Evolutionary conservation across 139 green algal species (phyloP).

Genomic region (Chlorella sp.): DNA sequence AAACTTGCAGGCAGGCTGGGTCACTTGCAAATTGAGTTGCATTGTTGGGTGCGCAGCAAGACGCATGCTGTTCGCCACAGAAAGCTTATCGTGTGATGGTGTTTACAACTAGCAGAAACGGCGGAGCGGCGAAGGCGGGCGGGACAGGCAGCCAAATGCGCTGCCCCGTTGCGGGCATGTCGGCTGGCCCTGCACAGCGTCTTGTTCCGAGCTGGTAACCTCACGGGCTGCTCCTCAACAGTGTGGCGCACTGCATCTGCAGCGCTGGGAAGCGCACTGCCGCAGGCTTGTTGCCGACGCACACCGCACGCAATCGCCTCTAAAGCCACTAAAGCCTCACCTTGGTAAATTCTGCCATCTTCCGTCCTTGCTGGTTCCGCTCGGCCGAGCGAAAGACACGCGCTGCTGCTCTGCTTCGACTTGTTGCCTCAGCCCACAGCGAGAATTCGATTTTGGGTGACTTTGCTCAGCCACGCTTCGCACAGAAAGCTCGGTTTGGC

Average conservation of each 20-base stretch:
- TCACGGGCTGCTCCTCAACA: background rate
- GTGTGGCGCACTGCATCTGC: background rate
- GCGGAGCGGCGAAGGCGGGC: background rate
- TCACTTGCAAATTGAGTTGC: too few relatives aligned
- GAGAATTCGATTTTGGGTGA: background rate
- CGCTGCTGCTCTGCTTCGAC: background rate
- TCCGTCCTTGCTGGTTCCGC: background rate
- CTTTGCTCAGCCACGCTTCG: background rate
- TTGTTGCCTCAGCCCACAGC: background rate
- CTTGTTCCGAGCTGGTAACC: background rate
- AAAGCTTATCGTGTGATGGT: too few relatives aligned
- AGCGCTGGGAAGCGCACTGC: too few relatives aligned
- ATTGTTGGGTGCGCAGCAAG: too few relatives aligned
- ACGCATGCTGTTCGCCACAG: too few relatives aligned
- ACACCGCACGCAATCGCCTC: background rate
- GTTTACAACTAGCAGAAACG: too few relatives aligned
- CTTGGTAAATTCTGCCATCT: background rate
- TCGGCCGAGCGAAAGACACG: background rate
- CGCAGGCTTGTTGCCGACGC: background rate
- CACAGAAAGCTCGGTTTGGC: background rate
- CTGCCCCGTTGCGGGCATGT: background rate
- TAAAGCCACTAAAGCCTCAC: background rate
- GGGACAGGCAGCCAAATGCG: background rate
- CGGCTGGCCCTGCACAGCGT: background rate
- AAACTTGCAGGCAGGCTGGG: background rate